Conservation (phyloP, 805 yeast genomes). For the Candida pseudoglaebosa region DNA sequence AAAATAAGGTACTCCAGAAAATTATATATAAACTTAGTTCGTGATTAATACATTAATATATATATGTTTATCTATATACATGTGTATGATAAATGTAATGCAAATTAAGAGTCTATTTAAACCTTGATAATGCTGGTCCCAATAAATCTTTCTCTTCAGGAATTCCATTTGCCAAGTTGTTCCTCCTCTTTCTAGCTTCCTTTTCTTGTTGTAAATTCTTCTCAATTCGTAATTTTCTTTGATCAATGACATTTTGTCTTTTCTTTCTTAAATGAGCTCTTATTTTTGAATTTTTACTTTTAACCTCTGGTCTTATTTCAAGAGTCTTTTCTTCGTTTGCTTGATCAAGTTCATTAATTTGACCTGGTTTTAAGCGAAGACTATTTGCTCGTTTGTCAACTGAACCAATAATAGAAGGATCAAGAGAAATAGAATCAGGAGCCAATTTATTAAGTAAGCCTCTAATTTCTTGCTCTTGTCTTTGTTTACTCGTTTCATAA, state of each 20-base stretch:
- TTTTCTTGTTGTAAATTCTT: conserved; percentile 72
- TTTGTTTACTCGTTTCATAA: conserved; percentile 83
- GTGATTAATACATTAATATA: conserved; percentile 1
- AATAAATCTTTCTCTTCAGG: conserved; percentile 51
- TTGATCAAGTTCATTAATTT: conserved; percentile 44
- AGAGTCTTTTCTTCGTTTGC: conserved; percentile 42
- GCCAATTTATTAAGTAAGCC: conserved; percentile 79
- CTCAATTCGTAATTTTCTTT: conserved; percentile 75
- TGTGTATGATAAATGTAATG: conserved; percentile 6
- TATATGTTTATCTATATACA: conserved; percentile 3
- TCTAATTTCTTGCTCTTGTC: conserved; percentile 91
- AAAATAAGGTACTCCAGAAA: conserved; percentile 17
- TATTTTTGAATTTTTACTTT: conserved; percentile 78
- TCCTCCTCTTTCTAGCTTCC: conserved; percentile 54
- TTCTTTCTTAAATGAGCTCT: conserved; percentile 79
- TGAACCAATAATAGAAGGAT: conserved; percentile 82
- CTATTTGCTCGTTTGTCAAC: conserved; percentile 68
- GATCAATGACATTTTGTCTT: conserved; percentile 79
- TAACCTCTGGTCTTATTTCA: conserved; percentile 61
- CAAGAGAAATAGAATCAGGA: conserved; percentile 89
- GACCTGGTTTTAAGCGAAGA: conserved; percentile 61
- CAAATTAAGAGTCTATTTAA: conserved; percentile 23
- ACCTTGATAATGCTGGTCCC: conserved; percentile 48
- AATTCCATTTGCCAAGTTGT: conserved; percentile 41
- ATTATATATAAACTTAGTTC: conserved; percentile 11